These are phyloP conservation scores for Arabidopsis hybrid DNA, from an alignment of 441 rosid species.

Conservation along the genomic window DNA sequence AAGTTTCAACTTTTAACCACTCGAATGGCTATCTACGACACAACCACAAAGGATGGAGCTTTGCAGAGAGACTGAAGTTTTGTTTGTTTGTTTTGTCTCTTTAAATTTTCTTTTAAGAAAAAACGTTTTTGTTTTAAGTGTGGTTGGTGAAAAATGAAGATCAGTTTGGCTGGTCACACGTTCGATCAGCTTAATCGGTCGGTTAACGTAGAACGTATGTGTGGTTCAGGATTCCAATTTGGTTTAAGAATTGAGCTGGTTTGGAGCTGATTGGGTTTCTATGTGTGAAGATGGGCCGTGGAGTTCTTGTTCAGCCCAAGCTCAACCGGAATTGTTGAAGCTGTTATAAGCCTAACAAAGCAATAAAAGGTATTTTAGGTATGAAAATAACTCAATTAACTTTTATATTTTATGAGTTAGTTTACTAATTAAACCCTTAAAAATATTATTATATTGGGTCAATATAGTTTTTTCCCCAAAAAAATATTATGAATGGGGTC, in stretches of 20 bases:
- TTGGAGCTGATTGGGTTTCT: neutral
- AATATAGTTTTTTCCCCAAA: too few relatives aligned
- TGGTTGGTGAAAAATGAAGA: constrained; percentile 38
- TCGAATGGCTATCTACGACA: constrained; percentile 18
- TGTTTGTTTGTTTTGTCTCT: neutral
- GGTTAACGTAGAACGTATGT: too few relatives aligned
- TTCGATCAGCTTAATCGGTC: neutral
- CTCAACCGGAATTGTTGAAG: too few relatives aligned
- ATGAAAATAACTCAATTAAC: too few relatives aligned
- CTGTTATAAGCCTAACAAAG: too few relatives aligned
- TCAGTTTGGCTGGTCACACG: neutral
- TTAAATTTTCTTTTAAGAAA: too few relatives aligned
- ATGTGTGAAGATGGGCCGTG: neutral
- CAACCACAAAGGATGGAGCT: constrained; percentile 29
- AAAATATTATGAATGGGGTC: too few relatives aligned
- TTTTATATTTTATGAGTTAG: too few relatives aligned
- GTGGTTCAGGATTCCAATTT: neutral
- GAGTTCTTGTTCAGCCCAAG: neutral
- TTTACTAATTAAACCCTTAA: too few relatives aligned
- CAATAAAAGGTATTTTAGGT: too few relatives aligned
- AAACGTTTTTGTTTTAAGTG: neutral
- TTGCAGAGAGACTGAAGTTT: constrained; percentile 10
- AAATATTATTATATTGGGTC: too few relatives aligned
- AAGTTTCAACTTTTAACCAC: constrained; percentile 14
- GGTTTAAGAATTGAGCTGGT: neutral